Percentiles rank a stretch among this genome's conserved stretches.
Evolutionary conservation across 441 rosid species (phyloP).

Genomic region (Gossypium lobatum): DNA sequence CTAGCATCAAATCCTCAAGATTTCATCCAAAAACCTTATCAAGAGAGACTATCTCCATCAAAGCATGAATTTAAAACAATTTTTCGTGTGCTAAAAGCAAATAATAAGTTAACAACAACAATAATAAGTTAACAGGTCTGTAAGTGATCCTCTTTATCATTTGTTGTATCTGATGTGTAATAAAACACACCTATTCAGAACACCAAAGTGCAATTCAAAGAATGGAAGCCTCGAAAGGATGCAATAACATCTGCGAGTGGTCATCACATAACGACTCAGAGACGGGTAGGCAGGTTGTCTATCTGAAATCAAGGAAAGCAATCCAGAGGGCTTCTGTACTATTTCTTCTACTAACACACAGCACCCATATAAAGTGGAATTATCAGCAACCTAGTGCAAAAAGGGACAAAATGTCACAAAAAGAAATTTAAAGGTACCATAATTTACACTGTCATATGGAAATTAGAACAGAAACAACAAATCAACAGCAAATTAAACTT

Average conservation of each 20-base stretch:
- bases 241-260: slow-evolving; percentile 94
- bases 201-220: slow-evolving; percentile 89
- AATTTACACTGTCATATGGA: not conserved
- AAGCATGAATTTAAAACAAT: not conserved
- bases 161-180: not conserved
- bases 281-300: slow-evolving; percentile 52
- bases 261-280: slow-evolving; percentile 65
- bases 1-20: not conserved
- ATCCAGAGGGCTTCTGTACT: slow-evolving; percentile 87
- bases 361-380: slow-evolving; percentile 92
- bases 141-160: not conserved
- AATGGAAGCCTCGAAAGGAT: slow-evolving; percentile 90
- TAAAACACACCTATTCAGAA: slow-evolving; percentile 59
- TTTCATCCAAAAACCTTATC: not conserved
- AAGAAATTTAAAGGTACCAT: not conserved
- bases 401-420: not conserved
- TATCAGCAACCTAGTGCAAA: slow-evolving; percentile 68
- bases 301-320: slow-evolving; percentile 74
- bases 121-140: not conserved
- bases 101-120: not conserved
- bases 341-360: slow-evolving; percentile 85
- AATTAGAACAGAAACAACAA: not conserved
- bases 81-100: not conserved
- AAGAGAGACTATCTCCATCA: not conserved
- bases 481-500: not conserved